Conservation (phyloP, 2,329 filamentous ascomycete genomes). For the Allantophomopsis lycopodina region DNA sequence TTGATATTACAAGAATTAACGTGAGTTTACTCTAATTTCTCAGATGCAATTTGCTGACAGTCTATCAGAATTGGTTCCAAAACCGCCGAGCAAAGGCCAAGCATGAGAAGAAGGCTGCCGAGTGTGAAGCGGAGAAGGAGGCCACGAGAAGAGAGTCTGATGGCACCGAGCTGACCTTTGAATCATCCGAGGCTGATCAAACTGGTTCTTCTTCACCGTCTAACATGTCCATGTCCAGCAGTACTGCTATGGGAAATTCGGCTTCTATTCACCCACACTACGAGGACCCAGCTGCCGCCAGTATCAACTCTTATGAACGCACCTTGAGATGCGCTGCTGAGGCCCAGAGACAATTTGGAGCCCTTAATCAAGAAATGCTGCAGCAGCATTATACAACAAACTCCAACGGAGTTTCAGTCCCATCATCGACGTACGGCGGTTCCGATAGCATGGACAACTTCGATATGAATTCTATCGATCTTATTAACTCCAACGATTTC, state of each 20-base stretch:
- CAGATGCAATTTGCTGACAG: conserved; percentile 15
- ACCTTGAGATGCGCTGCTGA: neutral
- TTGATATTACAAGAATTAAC: conserved; percentile 46
- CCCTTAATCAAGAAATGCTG: neutral
- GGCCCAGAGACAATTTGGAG: neutral
- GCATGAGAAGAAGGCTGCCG: conserved; percentile 39
- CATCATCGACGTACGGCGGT: neutral
- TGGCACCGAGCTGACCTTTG: neutral
- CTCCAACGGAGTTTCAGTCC: neutral
- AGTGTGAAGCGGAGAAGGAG: conserved; percentile 27
- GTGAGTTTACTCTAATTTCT: conserved; percentile 21
- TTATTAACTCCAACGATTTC: neutral
- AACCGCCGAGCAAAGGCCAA: conserved; percentile 43
- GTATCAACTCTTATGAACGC: neutral
- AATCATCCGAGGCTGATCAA: conserved; percentile 2
- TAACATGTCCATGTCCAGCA: neutral
- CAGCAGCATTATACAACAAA: neutral
- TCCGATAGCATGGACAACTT: neutral
- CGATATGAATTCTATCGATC: too few relatives aligned
- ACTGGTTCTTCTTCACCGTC: neutral
- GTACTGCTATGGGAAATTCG: neutral
- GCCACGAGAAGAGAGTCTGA: conserved; percentile 9
- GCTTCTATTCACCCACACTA: conserved; percentile 1
- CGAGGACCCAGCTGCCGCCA: conserved; percentile 1
- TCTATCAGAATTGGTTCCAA: conserved; percentile 49